A percentile compares a stretch with the other conserved stretches of the same genome.
Evolutionary conservation across 768 basidiomycete species (phyloP).

Genomic region (Leccinum longicurvipes): DNA sequence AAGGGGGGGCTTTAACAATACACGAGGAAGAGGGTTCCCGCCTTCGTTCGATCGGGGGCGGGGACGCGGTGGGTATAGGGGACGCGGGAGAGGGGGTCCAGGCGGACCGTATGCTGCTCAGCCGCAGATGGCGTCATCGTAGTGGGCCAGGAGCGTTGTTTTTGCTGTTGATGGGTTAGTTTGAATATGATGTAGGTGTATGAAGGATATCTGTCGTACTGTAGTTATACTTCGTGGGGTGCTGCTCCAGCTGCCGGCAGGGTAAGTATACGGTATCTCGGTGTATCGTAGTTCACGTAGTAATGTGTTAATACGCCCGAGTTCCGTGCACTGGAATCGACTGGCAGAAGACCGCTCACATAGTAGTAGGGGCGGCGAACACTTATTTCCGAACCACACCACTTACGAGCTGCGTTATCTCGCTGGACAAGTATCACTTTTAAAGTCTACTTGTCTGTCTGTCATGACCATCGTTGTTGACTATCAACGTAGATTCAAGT

Average conservation of each 20-base stretch:
- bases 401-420: no score
- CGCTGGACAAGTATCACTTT: no score
- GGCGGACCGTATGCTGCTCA: neutral
- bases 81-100: neutral
- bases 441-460: neutral
- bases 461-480: neutral
- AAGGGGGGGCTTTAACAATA: slow-evolving; percentile 20
- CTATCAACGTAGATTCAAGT: slow-evolving; percentile 70
- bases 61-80: slow-evolving; percentile 30
- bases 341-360: no score
- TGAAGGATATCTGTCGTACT: neutral
- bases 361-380: no score
- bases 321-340: no score
- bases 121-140: slow-evolving; percentile 8
- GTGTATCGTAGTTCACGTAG: neutral
- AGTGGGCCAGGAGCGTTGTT: neutral
- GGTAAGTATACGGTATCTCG: neutral
- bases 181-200: neutral
- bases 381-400: no score
- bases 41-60: slow-evolving; percentile 29
- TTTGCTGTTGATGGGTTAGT: neutral
- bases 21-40: slow-evolving; percentile 34
- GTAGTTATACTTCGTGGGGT: neutral
- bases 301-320: no score
- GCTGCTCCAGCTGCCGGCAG: neutral